Base-by-base conservation (phyloP, 1,284 basidiomycete genomes). In the Leccinum pallidistipes region DNA sequence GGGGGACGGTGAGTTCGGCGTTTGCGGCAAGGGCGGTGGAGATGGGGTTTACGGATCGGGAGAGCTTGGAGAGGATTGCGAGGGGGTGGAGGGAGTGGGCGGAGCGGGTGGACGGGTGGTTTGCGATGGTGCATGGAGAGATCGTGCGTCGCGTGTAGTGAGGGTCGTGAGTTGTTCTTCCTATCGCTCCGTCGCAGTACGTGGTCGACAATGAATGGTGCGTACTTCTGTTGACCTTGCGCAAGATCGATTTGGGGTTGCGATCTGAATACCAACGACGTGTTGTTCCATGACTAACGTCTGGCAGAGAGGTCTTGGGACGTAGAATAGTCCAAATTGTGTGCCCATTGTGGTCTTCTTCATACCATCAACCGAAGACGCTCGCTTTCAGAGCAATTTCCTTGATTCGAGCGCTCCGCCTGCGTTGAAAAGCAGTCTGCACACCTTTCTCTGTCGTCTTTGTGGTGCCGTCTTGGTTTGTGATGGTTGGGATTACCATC, bases 71-170 rank as follows among this genome's bases (percentile, higher is more conserved):
- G 58, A 60, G 61, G 40, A 64, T 71, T 9, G 65, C 71, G 5
- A 55, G 70, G 40, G 67, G 64, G 2, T 76, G 76, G 72, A 62
- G 64, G 14, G 62, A 66, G 53, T 79, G 77, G 78, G 68, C 61
- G 7, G 59, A 59, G 9, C 62, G 69, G 12, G 76, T 76, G 58
- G 76, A 77, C 27, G 78, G 70, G 0, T 78, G 73, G 77, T 74
- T 74, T 49, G 66, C 65, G 7, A 2, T 77, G 18, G 49, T 76
- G 43, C 70, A 77, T 45, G 74, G 78, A 3, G 77, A 80, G 64
- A 66, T 80, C 56, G 64, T 74, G 27, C 71, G 62, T 56, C 67
- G 14, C 36, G 14, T 38, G 36, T 38, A 38, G 14, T 38, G 36
- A 34, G 32, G 32, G 64, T 71, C 18, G 65, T 68, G 7, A 65